Evolutionary conservation across 1,284 basidiomycete genomes (phyloP), one percentile per base, ranked within the genome.

Genomic region (Malassezia obtusa): DNA sequence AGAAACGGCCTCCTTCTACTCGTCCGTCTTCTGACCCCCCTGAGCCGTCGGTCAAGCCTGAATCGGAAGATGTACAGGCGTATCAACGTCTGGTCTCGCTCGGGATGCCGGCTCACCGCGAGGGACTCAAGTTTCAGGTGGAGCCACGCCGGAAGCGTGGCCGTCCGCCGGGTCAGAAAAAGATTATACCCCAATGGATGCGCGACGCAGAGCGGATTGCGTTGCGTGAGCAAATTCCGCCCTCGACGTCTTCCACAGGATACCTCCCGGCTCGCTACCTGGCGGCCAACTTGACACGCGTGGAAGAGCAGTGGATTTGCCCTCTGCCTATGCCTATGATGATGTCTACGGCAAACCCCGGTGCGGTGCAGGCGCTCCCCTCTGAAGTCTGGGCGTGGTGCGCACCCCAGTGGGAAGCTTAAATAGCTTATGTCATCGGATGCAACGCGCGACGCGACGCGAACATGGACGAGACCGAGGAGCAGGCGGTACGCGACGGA

Each of bases 111-210:
- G 25, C 39, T 2, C 39, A 43, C 24, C 45, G 52, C 12, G 37
- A 53, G 25, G 52, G 52, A 3, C 32, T 53, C 28, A 48, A 53
- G 33, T 53, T 53, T 25, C 45, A 53, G 19, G 37, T 49, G 2
- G 17, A 53, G 35, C 53, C 43, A 1, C 17, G 41, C 4, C 24
- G 53, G 9, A 56, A 56, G 22, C 47, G 53, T 4, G 53, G 53
- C 5, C 47, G 53, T 4, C 53, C 53, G 3, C 53, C 52, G 9
- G 52, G 45, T 3, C 21, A 40, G 9, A 37, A 39, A 26, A 37
- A 40, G 14, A 33, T 9, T 25, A 25, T 41, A 15, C n/a, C 43
- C n/a, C 50, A 52, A 38, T 21, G 37, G 30, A 45, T 52, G 24
- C 45, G 35, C 19, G 50, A 52, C 21, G 45, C 35, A 14, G 32